phyloP scores from a whole-genome alignment of 2,329 filamentous ascomycete genomes.

The Pseudocercospora fuligena region DNA sequence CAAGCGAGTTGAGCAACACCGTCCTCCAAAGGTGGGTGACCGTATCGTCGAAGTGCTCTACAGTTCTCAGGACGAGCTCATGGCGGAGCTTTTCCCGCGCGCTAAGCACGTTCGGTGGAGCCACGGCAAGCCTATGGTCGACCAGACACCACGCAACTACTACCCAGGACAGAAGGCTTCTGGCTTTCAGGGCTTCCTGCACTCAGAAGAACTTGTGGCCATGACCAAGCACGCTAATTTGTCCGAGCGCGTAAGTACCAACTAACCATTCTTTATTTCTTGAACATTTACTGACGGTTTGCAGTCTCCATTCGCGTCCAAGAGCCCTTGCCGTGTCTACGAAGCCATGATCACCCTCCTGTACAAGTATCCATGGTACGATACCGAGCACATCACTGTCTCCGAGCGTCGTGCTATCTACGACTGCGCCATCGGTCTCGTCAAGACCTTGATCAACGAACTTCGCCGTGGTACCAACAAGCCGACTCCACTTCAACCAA shows the following conservation, averaged over 20 bases:
- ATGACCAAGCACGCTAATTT: conserved; percentile 54
- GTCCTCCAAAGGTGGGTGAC: conserved; percentile 52
- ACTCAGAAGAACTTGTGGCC: conserved; percentile 55
- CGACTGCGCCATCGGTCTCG: conserved; percentile 36
- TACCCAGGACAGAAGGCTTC: conserved; percentile 53
- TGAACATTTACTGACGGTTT: conserved; percentile 2
- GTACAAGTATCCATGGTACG: conserved; percentile 60
- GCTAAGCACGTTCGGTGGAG: conserved; percentile 57
- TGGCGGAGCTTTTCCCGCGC: conserved; percentile 57
- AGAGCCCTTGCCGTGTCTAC: conserved; percentile 58
- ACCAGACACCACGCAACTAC: conserved; percentile 47
- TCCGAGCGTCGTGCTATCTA: conserved; percentile 54
- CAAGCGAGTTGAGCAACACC: conserved; percentile 42
- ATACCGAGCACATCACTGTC: conserved; percentile 51
- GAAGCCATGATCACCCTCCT: conserved; percentile 58
- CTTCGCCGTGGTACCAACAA: conserved; percentile 26
- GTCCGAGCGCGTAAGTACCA: conserved; percentile 53
- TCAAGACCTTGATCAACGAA: conserved; percentile 33
- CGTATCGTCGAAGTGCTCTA: conserved; percentile 53
- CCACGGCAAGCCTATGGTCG: conserved; percentile 41
- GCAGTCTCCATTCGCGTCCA: conserved; percentile 55
- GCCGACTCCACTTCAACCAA: conserved; percentile 29
- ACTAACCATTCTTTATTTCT: not conserved
- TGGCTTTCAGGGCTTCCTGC: conserved; percentile 58
- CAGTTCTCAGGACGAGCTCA: conserved; percentile 55